Percentiles rank a stretch among this genome's conserved stretches.
Conservation (phyloP, 257 asterid species). For the Ocimum tenuiflorum region DNA sequence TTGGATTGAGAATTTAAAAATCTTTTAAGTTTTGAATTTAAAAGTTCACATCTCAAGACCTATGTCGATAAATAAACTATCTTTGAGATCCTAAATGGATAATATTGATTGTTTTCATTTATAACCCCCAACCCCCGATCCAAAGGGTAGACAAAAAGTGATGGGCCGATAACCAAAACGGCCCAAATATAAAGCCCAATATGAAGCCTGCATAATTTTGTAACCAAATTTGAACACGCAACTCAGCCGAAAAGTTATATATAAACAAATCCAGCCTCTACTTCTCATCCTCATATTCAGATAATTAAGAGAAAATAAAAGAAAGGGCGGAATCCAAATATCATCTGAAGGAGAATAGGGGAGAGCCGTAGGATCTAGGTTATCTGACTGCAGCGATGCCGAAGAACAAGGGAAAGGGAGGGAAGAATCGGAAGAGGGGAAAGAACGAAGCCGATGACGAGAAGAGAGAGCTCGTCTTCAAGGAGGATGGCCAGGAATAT, state of each 20-base stretch:
- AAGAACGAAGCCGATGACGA: conserved; percentile 96
- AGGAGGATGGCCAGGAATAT: conserved; percentile 93
- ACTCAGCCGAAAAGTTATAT: neutral
- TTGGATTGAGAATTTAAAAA: too few relatives aligned
- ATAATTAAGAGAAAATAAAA: neutral
- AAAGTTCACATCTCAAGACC: too few relatives aligned
- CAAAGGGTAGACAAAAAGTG: too few relatives aligned
- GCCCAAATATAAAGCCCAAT: neutral
- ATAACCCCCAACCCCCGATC: too few relatives aligned
- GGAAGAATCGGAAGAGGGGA: conserved; percentile 91
- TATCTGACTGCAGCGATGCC: conserved; percentile 53
- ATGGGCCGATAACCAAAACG: too few relatives aligned
- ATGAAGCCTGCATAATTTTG: neutral
- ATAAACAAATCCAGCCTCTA: neutral
- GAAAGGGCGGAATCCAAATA: neutral
- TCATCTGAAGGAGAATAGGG: neutral
- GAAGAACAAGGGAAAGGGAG: conserved; percentile 99
- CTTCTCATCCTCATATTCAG: neutral
- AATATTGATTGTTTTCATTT: too few relatives aligned
- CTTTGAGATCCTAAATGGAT: too few relatives aligned
- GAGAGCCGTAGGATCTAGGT: conserved; percentile 34
- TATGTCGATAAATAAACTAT: too few relatives aligned
- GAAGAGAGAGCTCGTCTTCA: conserved; percentile 89
- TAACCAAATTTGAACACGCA: neutral
- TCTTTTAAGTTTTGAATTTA: too few relatives aligned